Evolutionary conservation across 805 yeast species (phyloP).

Genomic region (Candida silvicultrix): DNA sequence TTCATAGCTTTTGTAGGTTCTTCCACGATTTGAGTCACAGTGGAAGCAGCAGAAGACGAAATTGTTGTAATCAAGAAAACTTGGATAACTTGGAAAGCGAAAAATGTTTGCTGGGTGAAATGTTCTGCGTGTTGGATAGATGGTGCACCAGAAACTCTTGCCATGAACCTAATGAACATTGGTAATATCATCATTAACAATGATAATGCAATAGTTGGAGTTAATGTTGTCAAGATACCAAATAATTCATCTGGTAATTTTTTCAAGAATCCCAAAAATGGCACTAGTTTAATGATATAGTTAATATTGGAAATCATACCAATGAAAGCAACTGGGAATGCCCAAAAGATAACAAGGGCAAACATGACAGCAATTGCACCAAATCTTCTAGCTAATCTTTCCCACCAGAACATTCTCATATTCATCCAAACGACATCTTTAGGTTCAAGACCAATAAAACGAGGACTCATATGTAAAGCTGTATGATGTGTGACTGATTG

Average conservation of each 20-base stretch:
- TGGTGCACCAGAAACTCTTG: slow-evolving; percentile 50
- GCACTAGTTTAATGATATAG: slow-evolving; percentile 49
- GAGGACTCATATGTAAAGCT: slow-evolving; percentile 58
- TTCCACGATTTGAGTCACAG: slow-evolving; percentile 54
- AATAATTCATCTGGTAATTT: slow-evolving; percentile 45
- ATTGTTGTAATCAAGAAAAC: slow-evolving; percentile 66
- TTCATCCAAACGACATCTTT: slow-evolving; percentile 63
- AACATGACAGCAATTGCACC: slow-evolving; percentile 47
- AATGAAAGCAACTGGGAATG: slow-evolving; percentile 73
- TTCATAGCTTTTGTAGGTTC: slow-evolving; percentile 53
- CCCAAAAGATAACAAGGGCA: slow-evolving; percentile 61
- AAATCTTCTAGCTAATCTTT: slow-evolving; percentile 47
- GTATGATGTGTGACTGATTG: slow-evolving; percentile 60
- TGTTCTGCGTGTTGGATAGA: slow-evolving; percentile 53
- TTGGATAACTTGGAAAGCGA: slow-evolving; percentile 65
- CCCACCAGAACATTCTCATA: slow-evolving; percentile 79
- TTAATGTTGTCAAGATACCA: slow-evolving; percentile 62
- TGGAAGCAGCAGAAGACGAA: slow-evolving; percentile 65
- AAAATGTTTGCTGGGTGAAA: slow-evolving; percentile 61
- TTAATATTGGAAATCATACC: slow-evolving; percentile 69
- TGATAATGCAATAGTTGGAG: slow-evolving; percentile 63
- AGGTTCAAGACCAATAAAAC: slow-evolving; percentile 58
- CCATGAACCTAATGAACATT: slow-evolving; percentile 57
- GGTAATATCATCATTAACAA: slow-evolving; percentile 64
- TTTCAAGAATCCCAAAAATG: slow-evolving; percentile 50